Evolutionary conservation across 306 rosid species (phyloP), one percentile per base, ranked within the genome.

Genomic region (Medicago lupulina): DNA sequence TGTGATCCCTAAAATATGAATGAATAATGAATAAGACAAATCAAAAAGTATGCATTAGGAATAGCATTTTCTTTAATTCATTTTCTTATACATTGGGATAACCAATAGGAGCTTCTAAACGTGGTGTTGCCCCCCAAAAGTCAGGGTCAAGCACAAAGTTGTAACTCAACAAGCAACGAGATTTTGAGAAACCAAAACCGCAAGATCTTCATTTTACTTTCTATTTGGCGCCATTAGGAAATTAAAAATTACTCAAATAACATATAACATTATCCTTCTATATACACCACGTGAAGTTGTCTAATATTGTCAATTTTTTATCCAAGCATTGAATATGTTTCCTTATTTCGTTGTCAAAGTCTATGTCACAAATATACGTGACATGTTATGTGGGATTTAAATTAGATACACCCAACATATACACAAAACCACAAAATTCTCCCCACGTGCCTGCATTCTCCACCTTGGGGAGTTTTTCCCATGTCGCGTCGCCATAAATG

Each of bases 241-340:
- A 19, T 61, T 31, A 60, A 46, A 6, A 40, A 23, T 43, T 19
- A 63, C 19, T 81, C 25, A 64, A 34, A 74, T 40, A 81, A 64
- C 59, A 64, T 71, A 74, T 40, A 81, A 64, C 59, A 64, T 71
- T 71, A 21, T 62, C 63, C 49, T 76, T 50, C 78, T 71, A 49
- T 4, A 4, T 55, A 76, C 10, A 47, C 78, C 90, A 88, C 83
- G 88, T 88, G 92, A 72, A 78, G 80, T 55, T 86, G 88, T 78
- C 86, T 88, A 12, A 18, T 2, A 19, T 7, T 9, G 21, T 53
- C 62, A 21, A 43, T 18, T 70, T 62, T 58, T 7, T 55, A 50
- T 38, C 44, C 67, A 39, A 38, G 0, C 18, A 12, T 50, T 13
- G 2, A 17, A 72, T 60, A 70, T 46, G 19, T 18, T 62, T 76